Percentiles rank a stretch among this genome's conserved stretches.
These are phyloP conservation scores for Epichloe sp. DNA, from an alignment of 2,329 filamentous ascomycete species.

Conservation along the genomic window DNA sequence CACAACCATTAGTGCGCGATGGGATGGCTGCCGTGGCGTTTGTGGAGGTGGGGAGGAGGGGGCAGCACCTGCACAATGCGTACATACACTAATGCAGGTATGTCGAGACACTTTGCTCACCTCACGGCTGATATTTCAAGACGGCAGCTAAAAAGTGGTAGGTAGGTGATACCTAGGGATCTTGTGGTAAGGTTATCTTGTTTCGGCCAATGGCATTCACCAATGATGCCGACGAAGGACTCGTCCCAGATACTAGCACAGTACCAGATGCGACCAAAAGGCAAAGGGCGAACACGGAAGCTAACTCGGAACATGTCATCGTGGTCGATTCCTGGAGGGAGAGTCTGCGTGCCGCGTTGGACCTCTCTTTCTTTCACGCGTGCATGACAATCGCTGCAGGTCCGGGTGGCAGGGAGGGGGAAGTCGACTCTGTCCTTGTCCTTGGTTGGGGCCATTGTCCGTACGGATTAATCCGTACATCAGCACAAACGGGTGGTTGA, in stretches of 20 bases:
- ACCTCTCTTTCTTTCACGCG: not conserved
- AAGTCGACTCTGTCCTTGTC: too few species aligned
- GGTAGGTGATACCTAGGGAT: too few species aligned
- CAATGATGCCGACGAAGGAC: not conserved
- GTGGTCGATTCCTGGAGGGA: not conserved
- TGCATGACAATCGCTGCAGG: too few species aligned
- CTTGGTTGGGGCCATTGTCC: too few species aligned
- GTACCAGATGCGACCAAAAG: not conserved
- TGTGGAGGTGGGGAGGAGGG: not conserved
- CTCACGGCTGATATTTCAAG: too few species aligned
- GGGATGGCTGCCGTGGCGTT: not conserved
- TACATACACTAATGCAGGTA: slow-evolving; percentile 4
- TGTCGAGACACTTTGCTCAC: slow-evolving; percentile 5
- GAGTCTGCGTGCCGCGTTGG: not conserved
- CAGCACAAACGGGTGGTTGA: too few species aligned
- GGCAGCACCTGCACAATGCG: not conserved
- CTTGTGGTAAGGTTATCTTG: too few species aligned
- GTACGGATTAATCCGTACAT: too few species aligned
- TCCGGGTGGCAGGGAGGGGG: too few species aligned
- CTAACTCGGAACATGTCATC: not conserved
- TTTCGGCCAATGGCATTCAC: not conserved
- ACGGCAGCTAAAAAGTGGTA: too few species aligned
- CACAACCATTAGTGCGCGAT: not conserved
- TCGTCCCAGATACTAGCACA: not conserved
- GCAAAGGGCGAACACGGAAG: not conserved